Conservation (phyloP, 1,284 basidiomycete genomes). For the Puccinia coronata region DNA sequence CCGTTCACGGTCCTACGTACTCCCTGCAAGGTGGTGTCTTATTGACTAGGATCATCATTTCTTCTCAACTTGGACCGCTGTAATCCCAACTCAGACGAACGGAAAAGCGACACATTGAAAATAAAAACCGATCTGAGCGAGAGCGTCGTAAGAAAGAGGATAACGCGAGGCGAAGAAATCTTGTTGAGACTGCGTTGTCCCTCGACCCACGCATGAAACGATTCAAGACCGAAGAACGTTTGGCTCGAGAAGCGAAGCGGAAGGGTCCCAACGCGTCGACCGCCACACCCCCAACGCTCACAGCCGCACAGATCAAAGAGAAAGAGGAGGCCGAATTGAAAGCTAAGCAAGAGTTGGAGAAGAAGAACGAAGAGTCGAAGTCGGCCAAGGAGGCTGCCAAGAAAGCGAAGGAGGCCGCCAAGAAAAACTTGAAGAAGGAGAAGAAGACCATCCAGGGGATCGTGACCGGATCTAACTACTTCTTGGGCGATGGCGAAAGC, state of each 20-base stretch:
- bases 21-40: no score
- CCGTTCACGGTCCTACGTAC: neutral
- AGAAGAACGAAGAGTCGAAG: constrained; percentile 70
- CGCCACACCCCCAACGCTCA: constrained; percentile 57
- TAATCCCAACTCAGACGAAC: constrained; percentile 70
- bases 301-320: constrained; percentile 62
- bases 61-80: constrained; percentile 28
- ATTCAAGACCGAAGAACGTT: constrained; percentile 96
- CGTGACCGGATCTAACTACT: constrained; percentile 65
- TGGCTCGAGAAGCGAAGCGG: constrained; percentile 90
- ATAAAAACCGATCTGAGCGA: constrained; percentile 98
- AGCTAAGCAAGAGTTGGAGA: constrained; percentile 72
- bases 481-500: constrained; percentile 62
- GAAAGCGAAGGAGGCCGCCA: constrained; percentile 77
- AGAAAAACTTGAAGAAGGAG: constrained; percentile 60
- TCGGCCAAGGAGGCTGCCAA: constrained; percentile 81
- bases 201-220: constrained; percentile 94
- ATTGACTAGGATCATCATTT: neutral
- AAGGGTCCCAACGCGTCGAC: constrained; percentile 61
- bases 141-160: constrained; percentile 97
- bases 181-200: constrained; percentile 84
- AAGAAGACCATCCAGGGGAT: constrained; percentile 63
- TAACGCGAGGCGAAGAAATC: constrained; percentile 79
- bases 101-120: constrained; percentile 97
- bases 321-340: constrained; percentile 75